Percentiles rank a stretch among this genome's conserved stretches.
These are phyloP conservation scores for Dictyostelium firmibasis DNA, from an alignment of 78 protist species.

Conservation along the genomic window DNA sequence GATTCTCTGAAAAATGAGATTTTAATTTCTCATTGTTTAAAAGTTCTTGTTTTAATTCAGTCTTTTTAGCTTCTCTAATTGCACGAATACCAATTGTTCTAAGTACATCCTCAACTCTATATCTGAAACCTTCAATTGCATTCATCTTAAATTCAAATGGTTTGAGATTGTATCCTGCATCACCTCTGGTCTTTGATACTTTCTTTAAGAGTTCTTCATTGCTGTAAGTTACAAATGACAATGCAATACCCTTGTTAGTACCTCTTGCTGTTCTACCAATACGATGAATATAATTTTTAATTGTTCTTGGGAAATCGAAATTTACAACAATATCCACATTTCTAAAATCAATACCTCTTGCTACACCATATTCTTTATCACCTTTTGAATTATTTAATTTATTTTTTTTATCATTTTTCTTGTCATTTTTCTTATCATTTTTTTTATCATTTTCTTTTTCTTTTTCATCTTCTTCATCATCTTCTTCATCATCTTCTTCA, in stretches of 20 bases:
- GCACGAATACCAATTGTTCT: conserved; percentile 22
- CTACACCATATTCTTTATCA: conserved; percentile 78
- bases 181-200: conserved; percentile 41
- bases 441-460: background rate
- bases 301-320: conserved; percentile 88
- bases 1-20: conserved; percentile 48
- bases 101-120: conserved; percentile 85
- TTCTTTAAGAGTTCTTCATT: conserved; percentile 3
- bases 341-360: conserved; percentile 91
- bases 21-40: conserved; percentile 76
- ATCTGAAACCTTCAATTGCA: conserved; percentile 79
- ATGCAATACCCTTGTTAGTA: conserved; percentile 72
- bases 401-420: background rate
- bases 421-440: background rate
- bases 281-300: conserved; percentile 86
- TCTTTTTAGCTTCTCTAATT: conserved; percentile 76
- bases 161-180: conserved; percentile 50
- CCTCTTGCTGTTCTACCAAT: conserved; percentile 92
- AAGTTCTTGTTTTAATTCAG: conserved; percentile 84
- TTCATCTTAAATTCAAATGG: conserved; percentile 75
- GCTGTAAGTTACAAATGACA: conserved; percentile 74
- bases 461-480: background rate
- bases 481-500: conserved; percentile 13
- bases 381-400: background rate
- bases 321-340: conserved; percentile 90